These are phyloP conservation scores for Talaromyces sp. DNA, from an alignment of 2,329 filamentous ascomycete genomes.

Conservation along the genomic window DNA sequence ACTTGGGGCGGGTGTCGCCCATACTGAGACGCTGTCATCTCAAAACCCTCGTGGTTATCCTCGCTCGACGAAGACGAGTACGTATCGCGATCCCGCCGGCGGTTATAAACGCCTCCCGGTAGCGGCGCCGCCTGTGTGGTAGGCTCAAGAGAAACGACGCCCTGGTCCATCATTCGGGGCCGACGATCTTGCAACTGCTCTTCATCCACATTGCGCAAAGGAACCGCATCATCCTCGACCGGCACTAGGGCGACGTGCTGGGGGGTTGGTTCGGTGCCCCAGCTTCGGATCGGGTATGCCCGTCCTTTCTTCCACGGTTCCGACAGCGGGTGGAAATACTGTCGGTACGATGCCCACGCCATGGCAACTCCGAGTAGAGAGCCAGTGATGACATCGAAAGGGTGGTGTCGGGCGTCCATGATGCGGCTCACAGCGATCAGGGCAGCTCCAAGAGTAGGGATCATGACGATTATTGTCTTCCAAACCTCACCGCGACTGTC, in stretches of 20 bases:
- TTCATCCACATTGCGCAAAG: conserved; percentile 28
- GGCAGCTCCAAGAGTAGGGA: conserved; percentile 50
- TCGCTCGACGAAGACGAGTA: conserved; percentile 34
- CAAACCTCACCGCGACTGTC: conserved; percentile 58
- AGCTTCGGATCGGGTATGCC: conserved; percentile 54
- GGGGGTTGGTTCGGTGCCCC: conserved; percentile 38
- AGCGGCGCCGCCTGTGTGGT: conserved; percentile 17
- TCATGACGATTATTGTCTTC: conserved; percentile 52
- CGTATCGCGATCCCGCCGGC: conserved; percentile 25
- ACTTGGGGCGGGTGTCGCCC: neutral
- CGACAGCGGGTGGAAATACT: conserved; percentile 54
- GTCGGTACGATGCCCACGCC: conserved; percentile 51
- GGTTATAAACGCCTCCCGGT: conserved; percentile 21
- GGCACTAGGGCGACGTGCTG: neutral
- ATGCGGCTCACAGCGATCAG: conserved; percentile 54
- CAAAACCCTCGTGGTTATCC: conserved; percentile 29
- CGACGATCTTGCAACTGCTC: conserved; percentile 18
- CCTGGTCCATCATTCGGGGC: conserved; percentile 1
- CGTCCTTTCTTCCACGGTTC: conserved; percentile 55
- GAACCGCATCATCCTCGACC: conserved; percentile 17
- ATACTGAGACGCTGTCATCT: conserved; percentile 26
- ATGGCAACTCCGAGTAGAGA: conserved; percentile 49
- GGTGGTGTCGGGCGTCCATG: conserved; percentile 59
- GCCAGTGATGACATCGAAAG: conserved; percentile 56
- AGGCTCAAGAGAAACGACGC: neutral